A percentile compares a stretch with the other conserved stretches of the same genome.
Evolutionary conservation across 2,329 filamentous ascomycete genomes (phyloP).

Genomic region (Exophiala sp.): DNA sequence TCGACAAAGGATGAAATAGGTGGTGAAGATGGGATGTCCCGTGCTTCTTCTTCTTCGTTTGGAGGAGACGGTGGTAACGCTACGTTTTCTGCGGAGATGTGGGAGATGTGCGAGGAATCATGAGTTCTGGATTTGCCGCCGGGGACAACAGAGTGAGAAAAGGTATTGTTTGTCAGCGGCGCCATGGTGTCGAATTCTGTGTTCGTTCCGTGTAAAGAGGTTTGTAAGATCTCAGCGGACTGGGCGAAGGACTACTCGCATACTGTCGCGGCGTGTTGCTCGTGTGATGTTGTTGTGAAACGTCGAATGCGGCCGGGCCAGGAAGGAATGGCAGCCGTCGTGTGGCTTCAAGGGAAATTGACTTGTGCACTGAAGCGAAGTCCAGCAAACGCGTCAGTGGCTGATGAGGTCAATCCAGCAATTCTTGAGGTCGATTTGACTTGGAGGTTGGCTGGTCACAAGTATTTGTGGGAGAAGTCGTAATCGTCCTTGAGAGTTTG

Average conservation of each 20-base stretch:
- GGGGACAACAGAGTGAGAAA: constrained; percentile 7
- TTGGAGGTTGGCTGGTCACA: constrained; percentile 13
- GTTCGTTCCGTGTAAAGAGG: constrained; percentile 3
- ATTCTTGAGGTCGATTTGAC: constrained; percentile 11
- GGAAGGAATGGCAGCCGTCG: not conserved
- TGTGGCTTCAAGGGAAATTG: too few species aligned
- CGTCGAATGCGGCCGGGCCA: constrained; percentile 6
- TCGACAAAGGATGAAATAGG: constrained; percentile 5
- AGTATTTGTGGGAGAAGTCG: not conserved
- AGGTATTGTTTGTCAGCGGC: constrained; percentile 16
- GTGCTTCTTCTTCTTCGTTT: constrained; percentile 12
- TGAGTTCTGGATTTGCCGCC: constrained; percentile 1
- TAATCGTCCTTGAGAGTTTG: not conserved
- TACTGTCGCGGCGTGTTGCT: constrained; percentile 5
- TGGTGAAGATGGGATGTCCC: constrained; percentile 5
- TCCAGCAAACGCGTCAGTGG: not conserved
- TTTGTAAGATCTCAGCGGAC: constrained; percentile 11
- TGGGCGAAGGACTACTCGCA: constrained; percentile 8
- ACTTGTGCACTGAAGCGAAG: not conserved
- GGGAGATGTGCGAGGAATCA: constrained; percentile 1
- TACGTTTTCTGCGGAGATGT: constrained; percentile 22
- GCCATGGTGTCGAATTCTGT: constrained; percentile 14
- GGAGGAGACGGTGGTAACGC: constrained; percentile 27
- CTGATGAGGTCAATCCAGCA: constrained; percentile 9
- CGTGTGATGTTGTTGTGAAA: not conserved